Evolutionary conservation across 495 filamentous ascomycete genomes (phyloP), one percentile per base, ranked within the genome.

Genomic region (Aspergillus ellipticus): DNA sequence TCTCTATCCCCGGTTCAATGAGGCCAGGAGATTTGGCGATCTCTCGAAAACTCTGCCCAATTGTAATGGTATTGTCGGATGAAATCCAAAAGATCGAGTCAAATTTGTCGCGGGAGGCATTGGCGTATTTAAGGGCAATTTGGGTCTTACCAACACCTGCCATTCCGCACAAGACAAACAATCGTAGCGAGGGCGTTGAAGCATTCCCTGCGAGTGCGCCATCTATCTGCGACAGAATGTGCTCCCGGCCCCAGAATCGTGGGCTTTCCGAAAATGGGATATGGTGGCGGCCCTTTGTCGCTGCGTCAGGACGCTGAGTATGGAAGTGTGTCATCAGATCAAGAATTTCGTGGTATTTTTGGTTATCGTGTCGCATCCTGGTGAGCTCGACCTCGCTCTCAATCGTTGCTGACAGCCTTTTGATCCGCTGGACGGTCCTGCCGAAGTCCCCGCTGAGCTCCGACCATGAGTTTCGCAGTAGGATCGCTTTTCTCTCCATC

Each of bases 131-230:
- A 8, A 71, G 51, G 17, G 70, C 70, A 11, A 72, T 62, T 56
- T 68, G 63, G 6, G 70, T 74, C 54, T 74, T 74, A 10, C 71
- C 70, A 35, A 71, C 65, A 31, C 71, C 71, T 0, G 64, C 70
- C 55, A 71, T 64, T 3, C 71, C 71, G 46, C 68, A 55, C 28
- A 73, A 50, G 19, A 59, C 61, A 52, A 52, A 52, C 10, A 33
- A 52, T 10, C 50, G 35, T 2, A 52, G 35, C 16, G 33, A 52
- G 1, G 2, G 3, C 1, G 5, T 42, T 13, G 31, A 21, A 2
- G 3, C 20, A 41, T 21, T 42, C 9, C 10, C 31, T n/a, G 21
- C 13, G n/a, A 52, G 28, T 15, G 31, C 29, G 15, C 37, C 33
- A 24, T 52, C 50, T 11, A 52, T 52, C 15, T 13, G 20, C 9